A percentile compares a stretch with the other conserved stretches of the same genome.
These are phyloP conservation scores for Vitis hybrid DNA, from an alignment of 177 flowering plant species.

Conservation along the genomic window DNA sequence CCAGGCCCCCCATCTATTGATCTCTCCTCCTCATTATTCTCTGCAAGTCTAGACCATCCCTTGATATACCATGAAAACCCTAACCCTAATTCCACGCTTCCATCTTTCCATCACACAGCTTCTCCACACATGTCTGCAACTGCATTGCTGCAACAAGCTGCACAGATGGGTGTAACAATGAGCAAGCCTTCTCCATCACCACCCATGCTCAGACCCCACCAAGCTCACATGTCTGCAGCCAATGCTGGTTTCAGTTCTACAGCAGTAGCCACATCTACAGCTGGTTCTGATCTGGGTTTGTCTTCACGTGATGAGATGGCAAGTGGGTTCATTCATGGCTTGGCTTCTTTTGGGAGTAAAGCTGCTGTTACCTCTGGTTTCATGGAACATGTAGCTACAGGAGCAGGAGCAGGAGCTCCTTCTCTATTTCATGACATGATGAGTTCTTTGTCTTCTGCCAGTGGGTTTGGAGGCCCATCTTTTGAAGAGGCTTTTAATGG, in stretches of 20 bases:
- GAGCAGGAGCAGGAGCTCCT: slow-evolving; percentile 14
- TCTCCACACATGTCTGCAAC: slow-evolving; percentile 76
- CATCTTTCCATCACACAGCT: slow-evolving; percentile 20
- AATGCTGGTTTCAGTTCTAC: neutral
- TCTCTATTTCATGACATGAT: slow-evolving; percentile 51
- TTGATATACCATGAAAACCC: slow-evolving; percentile 22
- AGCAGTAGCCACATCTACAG: slow-evolving; percentile 8
- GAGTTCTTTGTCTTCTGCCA: slow-evolving; percentile 32
- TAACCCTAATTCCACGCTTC: slow-evolving; percentile 32
- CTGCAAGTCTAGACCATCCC: slow-evolving; percentile 28
- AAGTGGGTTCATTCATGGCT: slow-evolving; percentile 35
- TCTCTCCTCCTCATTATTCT: slow-evolving; percentile 20
- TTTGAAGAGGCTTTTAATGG: slow-evolving; percentile 48
- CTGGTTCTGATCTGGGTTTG: slow-evolving; percentile 44
- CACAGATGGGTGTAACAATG: slow-evolving; percentile 73
- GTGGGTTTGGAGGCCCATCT: slow-evolving; percentile 39
- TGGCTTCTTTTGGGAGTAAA: slow-evolving; percentile 50
- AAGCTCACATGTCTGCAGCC: slow-evolving; percentile 38
- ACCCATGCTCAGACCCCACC: slow-evolving; percentile 36
- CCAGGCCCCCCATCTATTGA: slow-evolving; percentile 9
- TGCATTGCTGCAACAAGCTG: slow-evolving; percentile 78
- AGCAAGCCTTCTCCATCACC: slow-evolving; percentile 32
- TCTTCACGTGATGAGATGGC: slow-evolving; percentile 49
- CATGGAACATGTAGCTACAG: slow-evolving; percentile 8
- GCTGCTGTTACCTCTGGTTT: slow-evolving; percentile 25